Percentiles rank a stretch among this genome's conserved stretches.
These are phyloP conservation scores for Solanum arcanum DNA, from an alignment of 257 asterid species.

Conservation along the genomic window DNA sequence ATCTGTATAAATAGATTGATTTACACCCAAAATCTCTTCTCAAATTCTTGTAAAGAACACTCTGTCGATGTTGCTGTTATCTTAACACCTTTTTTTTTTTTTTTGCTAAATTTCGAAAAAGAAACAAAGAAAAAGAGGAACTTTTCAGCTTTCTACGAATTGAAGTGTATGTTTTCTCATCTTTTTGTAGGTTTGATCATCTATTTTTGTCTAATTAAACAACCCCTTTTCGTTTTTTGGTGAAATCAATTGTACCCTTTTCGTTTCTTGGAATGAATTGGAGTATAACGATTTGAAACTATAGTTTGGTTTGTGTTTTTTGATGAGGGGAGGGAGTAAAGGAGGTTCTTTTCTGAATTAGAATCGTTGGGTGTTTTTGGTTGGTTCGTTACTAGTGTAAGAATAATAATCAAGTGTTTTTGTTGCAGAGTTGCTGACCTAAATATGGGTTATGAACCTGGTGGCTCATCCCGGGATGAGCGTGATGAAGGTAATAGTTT, in stretches of 20 bases:
- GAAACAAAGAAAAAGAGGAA: not conserved
- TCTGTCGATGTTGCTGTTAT: not conserved
- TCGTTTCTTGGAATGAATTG: not conserved
- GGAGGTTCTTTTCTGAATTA: not conserved
- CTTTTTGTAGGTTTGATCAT: not conserved
- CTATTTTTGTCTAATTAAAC: not conserved
- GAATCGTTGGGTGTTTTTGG: not conserved
- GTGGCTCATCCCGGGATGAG: constrained; percentile 23
- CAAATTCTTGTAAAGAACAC: not conserved
- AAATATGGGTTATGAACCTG: constrained; percentile 25
- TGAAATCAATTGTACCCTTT: not conserved
- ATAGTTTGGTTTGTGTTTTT: not conserved
- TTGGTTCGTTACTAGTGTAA: not conserved
- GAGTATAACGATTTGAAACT: not conserved
- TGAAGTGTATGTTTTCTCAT: not conserved
- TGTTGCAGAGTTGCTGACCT: constrained; percentile 10
- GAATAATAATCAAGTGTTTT: not conserved
- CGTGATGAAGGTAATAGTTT: constrained; percentile 30
- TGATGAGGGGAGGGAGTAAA: not conserved
- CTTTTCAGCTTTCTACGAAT: not conserved
- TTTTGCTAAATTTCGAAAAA: not conserved
- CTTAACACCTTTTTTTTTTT: not conserved
- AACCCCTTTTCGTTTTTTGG: not conserved
- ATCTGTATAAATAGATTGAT: not conserved
- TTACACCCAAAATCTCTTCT: not conserved